These are phyloP conservation scores for Plasmodium reichenowi DNA, from an alignment of 169 alveolate genomes.

Conservation along the genomic window DNA sequence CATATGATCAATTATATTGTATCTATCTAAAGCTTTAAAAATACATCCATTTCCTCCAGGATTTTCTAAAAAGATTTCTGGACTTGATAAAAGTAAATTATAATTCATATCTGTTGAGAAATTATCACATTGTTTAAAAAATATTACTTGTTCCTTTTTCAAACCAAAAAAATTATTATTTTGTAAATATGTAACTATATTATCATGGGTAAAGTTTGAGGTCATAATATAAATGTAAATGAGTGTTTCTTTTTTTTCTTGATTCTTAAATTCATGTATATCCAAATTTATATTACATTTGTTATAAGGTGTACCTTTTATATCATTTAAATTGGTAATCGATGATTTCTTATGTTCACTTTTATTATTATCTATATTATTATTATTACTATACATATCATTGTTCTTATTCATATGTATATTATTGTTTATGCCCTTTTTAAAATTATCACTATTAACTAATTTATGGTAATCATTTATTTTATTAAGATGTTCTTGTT, in stretches of 20 bases:
- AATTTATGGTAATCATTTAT: background rate
- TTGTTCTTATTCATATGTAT: background rate
- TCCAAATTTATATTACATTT: background rate
- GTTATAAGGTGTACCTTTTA: background rate
- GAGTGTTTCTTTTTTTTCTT: background rate
- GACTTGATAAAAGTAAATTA: slow-evolving; percentile 32
- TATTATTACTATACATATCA: background rate
- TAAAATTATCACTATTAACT: background rate
- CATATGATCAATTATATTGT: slow-evolving; percentile 64
- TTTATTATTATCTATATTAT: background rate
- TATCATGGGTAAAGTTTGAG: slow-evolving; percentile 78
- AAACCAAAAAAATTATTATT: slow-evolving; percentile 76
- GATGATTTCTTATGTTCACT: background rate
- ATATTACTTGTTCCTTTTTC: slow-evolving; percentile 65
- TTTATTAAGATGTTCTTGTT: background rate
- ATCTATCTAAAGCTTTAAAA: slow-evolving; percentile 75
- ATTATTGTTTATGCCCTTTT: background rate
- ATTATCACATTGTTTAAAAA: slow-evolving; percentile 78
- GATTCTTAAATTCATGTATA: background rate
- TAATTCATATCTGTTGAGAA: slow-evolving; percentile 40
- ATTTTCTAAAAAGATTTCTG: slow-evolving; percentile 19
- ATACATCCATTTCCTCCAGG: slow-evolving; percentile 85
- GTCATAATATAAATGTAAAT: slow-evolving; percentile 81
- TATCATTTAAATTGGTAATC: too few species aligned
- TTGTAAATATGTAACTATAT: slow-evolving; percentile 74